Conservation (phyloP, 2,329 filamentous ascomycete species). For the Metarhizium humberi region DNA sequence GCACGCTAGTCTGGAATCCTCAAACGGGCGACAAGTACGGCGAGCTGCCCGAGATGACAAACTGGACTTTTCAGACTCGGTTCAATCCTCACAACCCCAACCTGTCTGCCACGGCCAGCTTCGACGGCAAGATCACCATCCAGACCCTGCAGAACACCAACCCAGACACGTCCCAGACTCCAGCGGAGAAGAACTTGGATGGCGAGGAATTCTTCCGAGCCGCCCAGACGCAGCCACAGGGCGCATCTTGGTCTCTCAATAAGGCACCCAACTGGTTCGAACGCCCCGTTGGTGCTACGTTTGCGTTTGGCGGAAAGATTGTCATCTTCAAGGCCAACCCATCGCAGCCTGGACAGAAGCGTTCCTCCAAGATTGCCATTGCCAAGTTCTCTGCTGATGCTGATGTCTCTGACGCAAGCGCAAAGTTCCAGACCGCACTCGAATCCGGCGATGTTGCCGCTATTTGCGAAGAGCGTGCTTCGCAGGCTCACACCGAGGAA, state of each 20-base stretch:
- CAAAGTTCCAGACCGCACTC: conserved; percentile 78
- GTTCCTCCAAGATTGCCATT: conserved; percentile 70
- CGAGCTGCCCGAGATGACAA: conserved; percentile 95
- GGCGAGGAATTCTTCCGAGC: conserved; percentile 96
- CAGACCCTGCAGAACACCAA: conserved; percentile 95
- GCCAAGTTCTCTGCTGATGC: conserved; percentile 84
- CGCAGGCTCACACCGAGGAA: conserved; percentile 69
- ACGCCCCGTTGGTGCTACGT: conserved; percentile 74
- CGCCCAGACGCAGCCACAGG: conserved; percentile 84
- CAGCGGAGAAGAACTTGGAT: conserved; percentile 62
- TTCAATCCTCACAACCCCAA: conserved; percentile 93
- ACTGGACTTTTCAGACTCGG: conserved; percentile 94
- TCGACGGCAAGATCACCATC: conserved; percentile 90
- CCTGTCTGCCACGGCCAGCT: conserved; percentile 88
- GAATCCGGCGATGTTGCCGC: conserved; percentile 65
- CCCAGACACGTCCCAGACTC: conserved; percentile 57
- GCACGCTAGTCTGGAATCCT: conserved; percentile 92
- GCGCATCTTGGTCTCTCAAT: conserved; percentile 74
- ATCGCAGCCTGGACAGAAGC: conserved; percentile 51
- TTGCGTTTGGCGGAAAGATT: conserved; percentile 92
- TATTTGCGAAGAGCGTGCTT: conserved; percentile 73
- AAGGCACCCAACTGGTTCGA: conserved; percentile 89
- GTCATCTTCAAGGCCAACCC: conserved; percentile 60
- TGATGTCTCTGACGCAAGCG: conserved; percentile 71
- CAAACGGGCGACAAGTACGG: conserved; percentile 80